phyloP scores from a whole-genome alignment of 1,284 basidiomycete species.

The Tremellales sp. region DNA sequence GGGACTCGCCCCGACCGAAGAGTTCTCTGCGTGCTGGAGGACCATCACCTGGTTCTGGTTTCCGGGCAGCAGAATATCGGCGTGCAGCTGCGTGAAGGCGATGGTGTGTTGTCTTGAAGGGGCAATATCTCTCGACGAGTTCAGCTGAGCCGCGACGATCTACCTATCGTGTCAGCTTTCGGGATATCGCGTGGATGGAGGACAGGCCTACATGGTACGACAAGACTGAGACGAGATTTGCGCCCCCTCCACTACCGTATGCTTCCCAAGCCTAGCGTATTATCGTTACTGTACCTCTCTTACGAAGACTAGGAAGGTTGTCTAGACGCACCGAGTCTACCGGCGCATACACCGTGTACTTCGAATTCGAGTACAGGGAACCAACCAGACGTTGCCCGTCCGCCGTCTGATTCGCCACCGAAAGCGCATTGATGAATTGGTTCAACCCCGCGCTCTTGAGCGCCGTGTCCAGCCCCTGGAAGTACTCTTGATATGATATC shows the following conservation, averaged over 20 bases:
- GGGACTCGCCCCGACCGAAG: conserved; percentile 1
- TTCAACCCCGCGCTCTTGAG: conserved; percentile 11
- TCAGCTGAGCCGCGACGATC: conserved; percentile 23
- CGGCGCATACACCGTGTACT: conserved; percentile 11
- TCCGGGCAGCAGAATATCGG: conserved; percentile 14
- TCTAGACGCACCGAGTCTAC: conserved; percentile 6
- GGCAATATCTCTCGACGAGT: conserved; percentile 22
- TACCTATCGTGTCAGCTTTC: conserved; percentile 3
- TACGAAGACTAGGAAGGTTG: neutral
- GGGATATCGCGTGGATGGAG: neutral
- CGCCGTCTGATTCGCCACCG: conserved; percentile 1
- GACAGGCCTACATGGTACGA: conserved; percentile 32
- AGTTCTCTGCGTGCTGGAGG: conserved; percentile 18
- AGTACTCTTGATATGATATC: conserved; percentile 8
- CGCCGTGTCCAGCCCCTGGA: conserved; percentile 9
- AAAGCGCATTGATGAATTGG: conserved; percentile 2
- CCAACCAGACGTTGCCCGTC: conserved; percentile 2
- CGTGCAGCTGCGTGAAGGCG: conserved; percentile 17
- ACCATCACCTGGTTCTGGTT: conserved; percentile 34
- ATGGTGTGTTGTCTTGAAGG: conserved; percentile 23
- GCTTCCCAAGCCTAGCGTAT: conserved; percentile 22
- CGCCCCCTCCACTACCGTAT: conserved; percentile 3
- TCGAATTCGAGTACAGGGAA: conserved; percentile 4
- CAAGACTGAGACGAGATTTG: conserved; percentile 18
- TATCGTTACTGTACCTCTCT: neutral